These are phyloP conservation scores for Tricholoma furcatifolium DNA, from an alignment of 768 basidiomycete species.

Conservation along the genomic window DNA sequence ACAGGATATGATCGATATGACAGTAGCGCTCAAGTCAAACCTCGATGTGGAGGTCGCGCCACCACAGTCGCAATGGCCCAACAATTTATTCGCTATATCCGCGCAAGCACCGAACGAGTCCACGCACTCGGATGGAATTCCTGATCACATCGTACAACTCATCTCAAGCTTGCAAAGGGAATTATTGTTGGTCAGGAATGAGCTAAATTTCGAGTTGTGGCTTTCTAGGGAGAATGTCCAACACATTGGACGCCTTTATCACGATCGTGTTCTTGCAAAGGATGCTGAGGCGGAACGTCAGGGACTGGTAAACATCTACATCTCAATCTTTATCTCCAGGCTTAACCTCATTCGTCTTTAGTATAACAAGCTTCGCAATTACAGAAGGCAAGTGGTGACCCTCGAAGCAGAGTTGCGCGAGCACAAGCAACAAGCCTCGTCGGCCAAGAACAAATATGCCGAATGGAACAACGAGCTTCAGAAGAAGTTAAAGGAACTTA, in stretches of 20 bases:
- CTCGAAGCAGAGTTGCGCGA: constrained; percentile 71
- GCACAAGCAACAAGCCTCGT: constrained; percentile 70
- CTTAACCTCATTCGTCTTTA: constrained; percentile 23
- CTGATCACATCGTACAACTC: constrained; percentile 56
- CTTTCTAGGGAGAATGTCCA: constrained; percentile 76
- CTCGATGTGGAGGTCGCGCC: constrained; percentile 60
- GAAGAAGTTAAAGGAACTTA: constrained; percentile 67
- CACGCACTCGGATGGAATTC: constrained; percentile 24
- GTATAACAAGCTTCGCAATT: constrained; percentile 83
- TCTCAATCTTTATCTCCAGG: not conserved
- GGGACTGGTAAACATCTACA: constrained; percentile 60
- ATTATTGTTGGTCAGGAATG: constrained; percentile 69
- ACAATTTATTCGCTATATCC: constrained; percentile 37
- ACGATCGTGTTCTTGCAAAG: constrained; percentile 68
- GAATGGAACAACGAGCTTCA: constrained; percentile 86
- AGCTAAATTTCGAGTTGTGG: constrained; percentile 87
- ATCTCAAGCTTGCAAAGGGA: constrained; percentile 76
- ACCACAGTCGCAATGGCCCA: constrained; percentile 52
- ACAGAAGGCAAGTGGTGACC: constrained; percentile 62
- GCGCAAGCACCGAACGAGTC: constrained; percentile 14
- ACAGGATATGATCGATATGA: constrained; percentile 73
- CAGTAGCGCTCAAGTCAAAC: constrained; percentile 71
- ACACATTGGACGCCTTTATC: constrained; percentile 79
- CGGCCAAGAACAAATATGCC: constrained; percentile 73
- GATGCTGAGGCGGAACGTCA: constrained; percentile 82